Percentiles rank a stretch among this genome's conserved stretches.
Evolutionary conservation across 352 stramenopile species (phyloP).

Genomic region (Peronospora farinosa): DNA sequence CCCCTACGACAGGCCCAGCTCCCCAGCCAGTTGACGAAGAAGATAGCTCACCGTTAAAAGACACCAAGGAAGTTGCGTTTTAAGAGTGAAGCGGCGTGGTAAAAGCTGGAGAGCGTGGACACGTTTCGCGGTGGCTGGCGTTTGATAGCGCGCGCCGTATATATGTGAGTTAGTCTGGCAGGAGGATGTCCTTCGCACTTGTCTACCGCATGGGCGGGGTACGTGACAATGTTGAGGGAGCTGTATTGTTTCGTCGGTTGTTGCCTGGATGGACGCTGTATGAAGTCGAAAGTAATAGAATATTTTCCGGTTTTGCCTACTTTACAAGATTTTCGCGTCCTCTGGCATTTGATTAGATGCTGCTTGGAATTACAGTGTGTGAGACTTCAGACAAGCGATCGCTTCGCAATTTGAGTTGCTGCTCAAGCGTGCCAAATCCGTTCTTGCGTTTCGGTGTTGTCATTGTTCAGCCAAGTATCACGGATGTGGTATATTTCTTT

Average conservation of each 20-base stretch:
- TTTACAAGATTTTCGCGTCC: conserved; percentile 6
- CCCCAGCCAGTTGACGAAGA: conserved; percentile 26
- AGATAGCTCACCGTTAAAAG: conserved; percentile 14
- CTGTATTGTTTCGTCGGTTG: conserved; percentile 16
- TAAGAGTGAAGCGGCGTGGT: conserved; percentile 35
- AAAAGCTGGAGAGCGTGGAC: conserved; percentile 12
- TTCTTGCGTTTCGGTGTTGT: too few relatives aligned
- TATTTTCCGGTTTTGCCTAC: conserved; percentile 32
- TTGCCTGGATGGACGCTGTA: conserved; percentile 12
- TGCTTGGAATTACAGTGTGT: background rate
- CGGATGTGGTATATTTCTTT: too few relatives aligned
- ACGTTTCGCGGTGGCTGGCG: conserved; percentile 9
- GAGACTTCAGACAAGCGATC: too few relatives aligned
- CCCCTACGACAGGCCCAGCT: conserved; percentile 13
- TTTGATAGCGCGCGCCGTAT: conserved; percentile 10
- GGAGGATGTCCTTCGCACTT: conserved; percentile 13
- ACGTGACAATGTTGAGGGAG: conserved; percentile 24
- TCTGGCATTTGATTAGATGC: background rate
- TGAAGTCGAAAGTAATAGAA: conserved; percentile 31
- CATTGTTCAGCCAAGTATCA: too few relatives aligned
- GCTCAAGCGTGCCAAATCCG: too few relatives aligned
- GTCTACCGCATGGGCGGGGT: conserved; percentile 17
- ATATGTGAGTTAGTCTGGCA: conserved; percentile 26
- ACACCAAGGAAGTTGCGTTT: conserved; percentile 80
- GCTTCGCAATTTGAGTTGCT: too few relatives aligned